Conservation (phyloP, 176 grass and related monocot genomes). For the Metroxylon sagu region DNA sequence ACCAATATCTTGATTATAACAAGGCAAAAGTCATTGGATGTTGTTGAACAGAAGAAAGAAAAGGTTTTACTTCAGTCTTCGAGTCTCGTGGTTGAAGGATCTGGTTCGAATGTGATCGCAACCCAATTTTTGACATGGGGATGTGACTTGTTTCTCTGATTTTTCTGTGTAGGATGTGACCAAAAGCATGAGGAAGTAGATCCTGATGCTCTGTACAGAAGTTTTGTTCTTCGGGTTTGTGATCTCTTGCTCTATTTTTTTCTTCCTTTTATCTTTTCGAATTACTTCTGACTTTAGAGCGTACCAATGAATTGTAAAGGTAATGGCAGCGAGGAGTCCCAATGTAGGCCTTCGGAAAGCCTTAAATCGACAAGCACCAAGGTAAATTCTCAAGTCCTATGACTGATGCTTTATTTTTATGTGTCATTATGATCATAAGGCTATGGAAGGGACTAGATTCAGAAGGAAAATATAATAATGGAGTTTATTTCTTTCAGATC, state of each 20-base stretch:
- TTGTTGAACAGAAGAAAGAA: too few relatives aligned
- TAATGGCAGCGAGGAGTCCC: constrained; percentile 90
- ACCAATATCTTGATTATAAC: too few relatives aligned
- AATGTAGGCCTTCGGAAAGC: constrained; percentile 52
- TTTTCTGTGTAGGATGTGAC: constrained; percentile 52
- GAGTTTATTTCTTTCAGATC: constrained; percentile 37
- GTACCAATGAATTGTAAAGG: constrained; percentile 23
- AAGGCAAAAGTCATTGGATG: too few relatives aligned
- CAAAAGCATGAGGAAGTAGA: constrained; percentile 84
- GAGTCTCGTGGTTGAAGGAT: too few relatives aligned
- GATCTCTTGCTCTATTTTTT: neutral
- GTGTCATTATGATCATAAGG: too few relatives aligned
- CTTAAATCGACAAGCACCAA: constrained; percentile 30
- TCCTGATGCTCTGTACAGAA: constrained; percentile 53
- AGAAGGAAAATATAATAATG: neutral
- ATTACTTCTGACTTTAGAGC: neutral
- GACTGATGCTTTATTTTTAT: too few relatives aligned
- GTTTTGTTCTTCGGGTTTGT: constrained; percentile 73
- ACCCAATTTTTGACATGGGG: too few relatives aligned
- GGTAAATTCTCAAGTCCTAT: neutral
- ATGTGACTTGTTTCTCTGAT: too few relatives aligned
- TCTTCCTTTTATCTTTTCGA: neutral
- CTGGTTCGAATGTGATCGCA: too few relatives aligned
- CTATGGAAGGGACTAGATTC: too few relatives aligned
- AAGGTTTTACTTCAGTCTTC: too few relatives aligned